A percentile compares a stretch with the other conserved stretches of the same genome.
Conservation (phyloP, 164 flowering plant species). For the Cinnamomum chago region DNA sequence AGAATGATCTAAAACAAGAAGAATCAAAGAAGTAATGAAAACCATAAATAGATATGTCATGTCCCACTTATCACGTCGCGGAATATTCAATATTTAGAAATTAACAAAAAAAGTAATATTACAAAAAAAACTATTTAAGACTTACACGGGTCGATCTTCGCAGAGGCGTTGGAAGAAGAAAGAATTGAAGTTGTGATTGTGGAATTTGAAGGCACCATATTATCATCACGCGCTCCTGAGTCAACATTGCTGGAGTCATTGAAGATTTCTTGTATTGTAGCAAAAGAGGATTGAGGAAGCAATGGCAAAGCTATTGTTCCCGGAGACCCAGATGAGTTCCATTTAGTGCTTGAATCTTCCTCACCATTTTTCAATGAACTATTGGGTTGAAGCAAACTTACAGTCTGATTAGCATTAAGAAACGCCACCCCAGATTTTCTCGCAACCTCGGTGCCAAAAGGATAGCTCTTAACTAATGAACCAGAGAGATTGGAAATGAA, state of each 20-base stretch:
- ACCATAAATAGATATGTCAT: neutral
- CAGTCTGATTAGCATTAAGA: neutral
- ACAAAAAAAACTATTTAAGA: neutral
- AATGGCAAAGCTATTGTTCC: neutral
- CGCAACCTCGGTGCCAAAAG: conserved; percentile 27
- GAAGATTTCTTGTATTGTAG: too few relatives aligned
- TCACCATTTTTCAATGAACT: neutral
- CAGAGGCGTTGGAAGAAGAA: neutral
- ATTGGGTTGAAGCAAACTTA: neutral
- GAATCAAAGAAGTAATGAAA: neutral
- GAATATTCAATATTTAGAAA: neutral
- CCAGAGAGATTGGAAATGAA: conserved; percentile 47
- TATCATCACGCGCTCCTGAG: neutral
- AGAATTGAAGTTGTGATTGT: neutral
- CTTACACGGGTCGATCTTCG: conserved; percentile 16
- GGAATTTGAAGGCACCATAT: conserved; percentile 1
- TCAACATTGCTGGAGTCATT: neutral
- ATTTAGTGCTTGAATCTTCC: neutral
- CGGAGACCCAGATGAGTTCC: neutral
- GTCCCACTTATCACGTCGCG: neutral
- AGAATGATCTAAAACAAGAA: neutral
- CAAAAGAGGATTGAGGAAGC: neutral
- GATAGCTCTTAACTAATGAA: conserved; percentile 45
- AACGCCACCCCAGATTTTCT: conserved; percentile 7
- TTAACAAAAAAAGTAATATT: neutral